Evolutionary conservation across 371 early-diverging fungal genomes (phyloP).

Genomic region (Syncephalastrum monosporum): DNA sequence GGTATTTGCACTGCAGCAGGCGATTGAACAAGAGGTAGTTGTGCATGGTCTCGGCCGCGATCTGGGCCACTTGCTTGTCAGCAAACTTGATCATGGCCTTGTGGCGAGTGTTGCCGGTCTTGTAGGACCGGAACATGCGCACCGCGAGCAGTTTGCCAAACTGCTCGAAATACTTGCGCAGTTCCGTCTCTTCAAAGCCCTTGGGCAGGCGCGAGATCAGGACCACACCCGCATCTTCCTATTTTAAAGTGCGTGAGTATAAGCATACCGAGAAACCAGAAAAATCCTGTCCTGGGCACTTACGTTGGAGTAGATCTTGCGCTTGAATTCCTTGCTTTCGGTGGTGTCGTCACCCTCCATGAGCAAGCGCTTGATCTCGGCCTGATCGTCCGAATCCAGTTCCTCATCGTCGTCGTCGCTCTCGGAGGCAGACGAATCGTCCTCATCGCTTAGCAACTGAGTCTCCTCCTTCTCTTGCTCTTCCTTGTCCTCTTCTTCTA

Average conservation of each 20-base stretch:
- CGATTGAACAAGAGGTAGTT: constrained; percentile 88
- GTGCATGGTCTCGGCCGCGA: constrained; percentile 95
- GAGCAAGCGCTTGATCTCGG: constrained; percentile 47
- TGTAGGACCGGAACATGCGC: constrained; percentile 83
- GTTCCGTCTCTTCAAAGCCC: constrained; percentile 93
- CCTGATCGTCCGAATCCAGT: constrained; percentile 31
- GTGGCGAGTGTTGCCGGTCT: constrained; percentile 88
- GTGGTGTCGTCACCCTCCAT: constrained; percentile 25
- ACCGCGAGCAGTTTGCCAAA: constrained; percentile 86
- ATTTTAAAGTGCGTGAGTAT: not conserved
- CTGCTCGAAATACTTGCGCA: constrained; percentile 87
- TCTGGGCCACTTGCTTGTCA: constrained; percentile 76
- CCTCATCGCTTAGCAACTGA: constrained; percentile 2
- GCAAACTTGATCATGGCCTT: constrained; percentile 92
- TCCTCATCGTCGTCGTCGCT: constrained; percentile 28
- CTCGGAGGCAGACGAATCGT: constrained; percentile 4
- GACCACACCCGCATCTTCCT: constrained; percentile 66
- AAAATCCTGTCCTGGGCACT: not conserved
- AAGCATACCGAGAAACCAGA: too few species aligned
- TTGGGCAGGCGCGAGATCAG: constrained; percentile 92
- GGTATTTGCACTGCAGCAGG: constrained; percentile 73
- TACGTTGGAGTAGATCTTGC: constrained; percentile 31
- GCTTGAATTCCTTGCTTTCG: constrained; percentile 38
- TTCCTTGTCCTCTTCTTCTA: constrained; percentile 20
- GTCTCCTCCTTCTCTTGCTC: constrained; percentile 24